These are phyloP conservation scores for Salicornia ramosissima DNA, from an alignment of 148 eudicot species.

Conservation along the genomic window DNA sequence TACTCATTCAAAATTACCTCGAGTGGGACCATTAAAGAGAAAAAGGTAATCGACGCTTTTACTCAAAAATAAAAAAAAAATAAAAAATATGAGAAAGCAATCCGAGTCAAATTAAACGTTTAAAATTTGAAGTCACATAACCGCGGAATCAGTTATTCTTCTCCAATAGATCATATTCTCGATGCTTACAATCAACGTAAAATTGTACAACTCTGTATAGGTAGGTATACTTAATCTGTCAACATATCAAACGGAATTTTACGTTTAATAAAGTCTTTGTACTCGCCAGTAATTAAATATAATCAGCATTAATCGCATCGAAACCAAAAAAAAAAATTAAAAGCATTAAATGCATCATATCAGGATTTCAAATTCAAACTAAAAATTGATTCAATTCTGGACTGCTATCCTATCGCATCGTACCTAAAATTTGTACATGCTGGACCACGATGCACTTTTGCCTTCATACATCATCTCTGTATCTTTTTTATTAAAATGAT, in stretches of 20 bases:
- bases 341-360: not conserved
- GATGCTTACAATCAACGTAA: conserved; percentile 15
- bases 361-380: conserved; percentile 21
- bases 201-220: too few relatives aligned
- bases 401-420: too few relatives aligned
- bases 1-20: conserved; percentile 10
- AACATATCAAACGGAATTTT: too few relatives aligned
- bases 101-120: conserved; percentile 4
- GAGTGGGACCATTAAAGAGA: conserved; percentile 20
- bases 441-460: conserved; percentile 12
- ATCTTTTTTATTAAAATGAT: too few relatives aligned
- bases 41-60: conserved; percentile 12
- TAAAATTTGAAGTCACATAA: conserved; percentile 18
- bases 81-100: not conserved
- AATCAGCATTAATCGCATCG: not conserved
- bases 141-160: conserved; percentile 11
- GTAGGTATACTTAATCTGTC: not conserved
- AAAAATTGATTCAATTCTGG: not conserved
- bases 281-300: too few relatives aligned
- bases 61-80: not conserved
- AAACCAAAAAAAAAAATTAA: not conserved
- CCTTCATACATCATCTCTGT: too few relatives aligned
- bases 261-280: too few relatives aligned
- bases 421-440: too few relatives aligned
- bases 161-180: not conserved